Evolutionary conservation across 129 eudicot species (phyloP), one percentile per base, ranked within the genome.

Genomic region (Smallanthus sonchifolius): DNA sequence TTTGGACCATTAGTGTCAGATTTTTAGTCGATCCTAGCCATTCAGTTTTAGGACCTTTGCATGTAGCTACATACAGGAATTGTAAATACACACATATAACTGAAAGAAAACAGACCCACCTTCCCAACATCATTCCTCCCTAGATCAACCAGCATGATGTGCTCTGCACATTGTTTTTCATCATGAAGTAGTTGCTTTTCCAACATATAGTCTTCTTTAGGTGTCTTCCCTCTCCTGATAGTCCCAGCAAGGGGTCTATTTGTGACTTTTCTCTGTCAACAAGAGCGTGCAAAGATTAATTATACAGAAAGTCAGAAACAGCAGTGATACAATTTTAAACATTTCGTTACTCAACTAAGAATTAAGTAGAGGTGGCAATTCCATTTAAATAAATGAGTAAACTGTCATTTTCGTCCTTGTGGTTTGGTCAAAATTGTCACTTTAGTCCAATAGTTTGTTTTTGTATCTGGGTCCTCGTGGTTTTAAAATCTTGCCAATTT

Each of bases 41-140:
- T 55, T 54, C 63, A 52, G 49, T 51, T 70, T 16, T 70, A 36
- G 47, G 16, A 45, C 17, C 63, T 70, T 17, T 14, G 19, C 45
- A 20, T 44, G 34, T 2, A 49, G 59, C 24, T 30, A 69, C 32
- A 52, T 70, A 36, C 17, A 16, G 57, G 72, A 43, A 37, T 24
- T 44, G 32, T 10, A 36, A 37, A 15, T 51, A 44, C 52, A 30
- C 28, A 6, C 59, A 45, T 65, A 75, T 55, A 65, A 52, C 5
- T 51, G 75, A 77, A 70, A 44, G n/a, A 39, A 19, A 74, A 40
- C 45, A 74, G 19, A 35, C 39, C 48, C 39, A 95, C 99, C 99
- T 95, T 95, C 65, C 99, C 99, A 76, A 95, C 99, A 83, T 95
- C 99, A 83, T 95, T 95, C 67, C 99, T 88, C 57, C 99, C 99